phyloP scores from a whole-genome alignment of 2,329 filamentous ascomycete species.

The Didymella arachidicola region DNA sequence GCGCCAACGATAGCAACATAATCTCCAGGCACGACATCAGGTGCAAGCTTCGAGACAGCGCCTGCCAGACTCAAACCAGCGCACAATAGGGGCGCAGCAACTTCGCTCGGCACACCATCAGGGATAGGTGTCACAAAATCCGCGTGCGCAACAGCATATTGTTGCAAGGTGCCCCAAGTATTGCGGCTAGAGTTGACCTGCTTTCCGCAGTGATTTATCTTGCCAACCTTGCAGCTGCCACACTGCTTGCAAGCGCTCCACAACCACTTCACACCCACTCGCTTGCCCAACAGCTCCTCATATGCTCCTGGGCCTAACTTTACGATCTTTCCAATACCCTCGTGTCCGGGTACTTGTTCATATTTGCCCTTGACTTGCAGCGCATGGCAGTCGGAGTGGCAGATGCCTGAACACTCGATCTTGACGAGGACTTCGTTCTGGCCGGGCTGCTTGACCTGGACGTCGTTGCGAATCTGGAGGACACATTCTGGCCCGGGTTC shows the following conservation, averaged over 20 bases:
- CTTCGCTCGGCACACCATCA: conserved; percentile 48
- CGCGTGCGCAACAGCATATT: conserved; percentile 46
- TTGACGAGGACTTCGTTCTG: conserved; percentile 57
- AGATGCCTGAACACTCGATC: conserved; percentile 58
- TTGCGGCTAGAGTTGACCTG: conserved; percentile 54
- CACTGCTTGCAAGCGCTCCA: conserved; percentile 54
- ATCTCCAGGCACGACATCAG: conserved; percentile 74
- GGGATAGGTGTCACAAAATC: conserved; percentile 46
- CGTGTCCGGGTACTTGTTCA: conserved; percentile 58
- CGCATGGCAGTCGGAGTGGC: conserved; percentile 58
- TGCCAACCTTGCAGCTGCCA: conserved; percentile 45
- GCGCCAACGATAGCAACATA: conserved; percentile 84
- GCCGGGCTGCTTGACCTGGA: conserved; percentile 49
- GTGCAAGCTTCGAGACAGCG: conserved; percentile 83
- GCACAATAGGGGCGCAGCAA: conserved; percentile 48
- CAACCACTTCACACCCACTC: conserved; percentile 58
- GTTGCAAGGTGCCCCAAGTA: conserved; percentile 48
- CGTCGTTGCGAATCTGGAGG: conserved; percentile 47
- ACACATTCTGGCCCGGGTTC: conserved; percentile 46
- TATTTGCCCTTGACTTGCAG: conserved; percentile 54
- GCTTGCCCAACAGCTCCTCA: conserved; percentile 38
- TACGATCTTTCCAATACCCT: conserved; percentile 56
- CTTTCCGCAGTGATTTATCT: conserved; percentile 53
- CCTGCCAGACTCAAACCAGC: conserved; percentile 70
- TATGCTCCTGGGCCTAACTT: conserved; percentile 42